These are phyloP conservation scores for Malus orientalis DNA, from an alignment of 306 rosid species.

Conservation along the genomic window DNA sequence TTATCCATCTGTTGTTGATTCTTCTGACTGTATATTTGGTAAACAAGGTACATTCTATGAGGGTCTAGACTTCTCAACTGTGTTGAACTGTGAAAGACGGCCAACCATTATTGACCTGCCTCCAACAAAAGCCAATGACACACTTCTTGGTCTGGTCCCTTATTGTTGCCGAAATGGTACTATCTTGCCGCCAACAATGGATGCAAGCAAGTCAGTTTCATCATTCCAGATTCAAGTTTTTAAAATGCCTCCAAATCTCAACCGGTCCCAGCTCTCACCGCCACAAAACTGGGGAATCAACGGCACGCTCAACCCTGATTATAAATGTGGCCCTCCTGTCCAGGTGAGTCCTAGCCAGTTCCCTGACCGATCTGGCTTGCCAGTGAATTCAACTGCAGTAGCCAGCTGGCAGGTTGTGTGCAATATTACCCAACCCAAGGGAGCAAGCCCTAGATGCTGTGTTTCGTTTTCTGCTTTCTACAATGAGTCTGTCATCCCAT, in stretches of 20 bases:
- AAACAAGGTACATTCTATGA: conserved; percentile 43
- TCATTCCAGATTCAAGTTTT: conserved; percentile 79
- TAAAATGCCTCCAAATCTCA: conserved; percentile 81
- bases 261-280: conserved; percentile 58
- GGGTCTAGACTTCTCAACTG: conserved; percentile 56
- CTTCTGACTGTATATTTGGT: conserved; percentile 76
- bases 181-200: conserved; percentile 77
- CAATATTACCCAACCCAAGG: conserved; percentile 60
- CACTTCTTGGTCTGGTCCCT: conserved; percentile 58
- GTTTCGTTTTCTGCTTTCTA: conserved; percentile 87
- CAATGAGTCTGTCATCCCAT: conserved; percentile 90
- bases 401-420: conserved; percentile 99
- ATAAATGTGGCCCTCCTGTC: conserved; percentile 74
- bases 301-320: conserved; percentile 72
- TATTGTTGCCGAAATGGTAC: conserved; percentile 94
- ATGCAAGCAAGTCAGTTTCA: conserved; percentile 63
- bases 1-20: conserved; percentile 68
- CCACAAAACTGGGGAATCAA: conserved; percentile 84
- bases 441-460: conserved; percentile 60
- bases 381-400: conserved; percentile 51
- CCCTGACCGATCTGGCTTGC: conserved; percentile 62
- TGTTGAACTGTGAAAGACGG: conserved; percentile 63
- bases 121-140: conserved; percentile 63
- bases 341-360: conserved; percentile 65
- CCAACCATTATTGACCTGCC: conserved; percentile 91